Base-by-base conservation (phyloP, 129 eudicot species). In the Deinandra increscens region DNA sequence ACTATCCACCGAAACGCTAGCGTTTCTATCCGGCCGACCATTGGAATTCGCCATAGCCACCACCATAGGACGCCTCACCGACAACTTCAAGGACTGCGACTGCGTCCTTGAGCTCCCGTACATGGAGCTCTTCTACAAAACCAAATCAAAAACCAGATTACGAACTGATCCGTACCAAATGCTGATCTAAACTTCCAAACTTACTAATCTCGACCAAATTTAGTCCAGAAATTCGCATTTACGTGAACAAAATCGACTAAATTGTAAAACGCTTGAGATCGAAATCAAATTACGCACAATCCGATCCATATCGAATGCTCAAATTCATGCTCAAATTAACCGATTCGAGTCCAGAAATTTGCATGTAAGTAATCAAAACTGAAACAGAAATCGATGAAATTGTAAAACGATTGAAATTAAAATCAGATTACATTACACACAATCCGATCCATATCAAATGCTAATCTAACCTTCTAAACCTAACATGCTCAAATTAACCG, bases 111-210 rank as follows among this genome's bases (percentile, higher is more conserved):
- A 77, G 11, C 17, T 66, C 6, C 81, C 81, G 0, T 65, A 61
- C 26, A 77, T 61, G 44, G 81, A 69, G 74, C 51, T 61, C 59
- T 62, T 77, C 81, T 77, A 62, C 71, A 77, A 69, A 61, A 70
- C 33, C 56, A 60, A 60, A 22, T 31, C 67, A 48, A 60, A 26
- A 19, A 41, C 8, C 19, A 31, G 9, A 61, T 46, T 45, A 31
- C 14, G 46, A 23, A 18, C 44, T 1, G 0, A 61, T 61, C 46
- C 29, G 0, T 4, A 61, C 48, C 48, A 59, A 59, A 59, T 31
- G 42, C 41, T 33, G 63, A 56, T 33, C 64, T 29, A 3, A 58
- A 56, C 43, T n/a, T 33, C 59, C 10, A 33, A 48, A 46, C 33
- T 15, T 33, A 46, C 0, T 12, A 22, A 13, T 13, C 3, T 69